These are phyloP conservation scores for Neoboletus magnificus DNA, from an alignment of 768 basidiomycete species.

Conservation along the genomic window DNA sequence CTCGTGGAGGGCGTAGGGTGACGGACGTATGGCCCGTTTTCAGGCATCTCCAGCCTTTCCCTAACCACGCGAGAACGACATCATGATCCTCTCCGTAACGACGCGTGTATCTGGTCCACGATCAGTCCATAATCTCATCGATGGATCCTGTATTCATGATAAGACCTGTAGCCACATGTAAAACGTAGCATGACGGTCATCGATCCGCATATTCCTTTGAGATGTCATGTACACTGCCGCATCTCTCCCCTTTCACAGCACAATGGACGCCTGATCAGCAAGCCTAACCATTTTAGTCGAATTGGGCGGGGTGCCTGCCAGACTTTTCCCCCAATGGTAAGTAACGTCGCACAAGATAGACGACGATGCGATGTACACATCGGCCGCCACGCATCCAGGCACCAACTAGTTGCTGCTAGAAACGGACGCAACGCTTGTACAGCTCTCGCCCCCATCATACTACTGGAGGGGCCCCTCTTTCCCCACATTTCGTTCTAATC, in stretches of 20 bases:
- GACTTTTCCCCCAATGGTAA: neutral
- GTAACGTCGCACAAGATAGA: neutral
- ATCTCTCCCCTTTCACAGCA: slow-evolving; percentile 1
- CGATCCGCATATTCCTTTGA: slow-evolving; percentile 11
- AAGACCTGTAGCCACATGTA: neutral
- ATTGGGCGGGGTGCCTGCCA: slow-evolving; percentile 1
- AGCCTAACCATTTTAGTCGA: slow-evolving; percentile 1
- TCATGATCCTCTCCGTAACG: slow-evolving; percentile 7
- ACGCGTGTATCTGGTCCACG: slow-evolving; percentile 1
- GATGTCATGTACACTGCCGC: slow-evolving; percentile 7
- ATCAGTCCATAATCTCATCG: slow-evolving; percentile 20
- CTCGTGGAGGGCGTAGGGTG: slow-evolving; percentile 19
- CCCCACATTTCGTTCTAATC: neutral
- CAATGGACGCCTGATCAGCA: slow-evolving; percentile 5
- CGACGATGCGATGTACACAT: neutral
- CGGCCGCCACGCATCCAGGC: slow-evolving; percentile 2
- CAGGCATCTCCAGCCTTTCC: neutral
- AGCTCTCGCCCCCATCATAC: neutral
- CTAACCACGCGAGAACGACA: slow-evolving; percentile 4
- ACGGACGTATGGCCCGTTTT: neutral
- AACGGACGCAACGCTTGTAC: neutral
- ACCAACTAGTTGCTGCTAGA: neutral
- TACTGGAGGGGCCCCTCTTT: neutral
- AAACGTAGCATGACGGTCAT: slow-evolving; percentile 9
- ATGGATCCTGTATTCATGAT: slow-evolving; percentile 12